Percentiles rank a stretch among this genome's conserved stretches.
phyloP scores from a whole-genome alignment of 2,329 filamentous ascomycete species.

The Alternaria postmessia region DNA sequence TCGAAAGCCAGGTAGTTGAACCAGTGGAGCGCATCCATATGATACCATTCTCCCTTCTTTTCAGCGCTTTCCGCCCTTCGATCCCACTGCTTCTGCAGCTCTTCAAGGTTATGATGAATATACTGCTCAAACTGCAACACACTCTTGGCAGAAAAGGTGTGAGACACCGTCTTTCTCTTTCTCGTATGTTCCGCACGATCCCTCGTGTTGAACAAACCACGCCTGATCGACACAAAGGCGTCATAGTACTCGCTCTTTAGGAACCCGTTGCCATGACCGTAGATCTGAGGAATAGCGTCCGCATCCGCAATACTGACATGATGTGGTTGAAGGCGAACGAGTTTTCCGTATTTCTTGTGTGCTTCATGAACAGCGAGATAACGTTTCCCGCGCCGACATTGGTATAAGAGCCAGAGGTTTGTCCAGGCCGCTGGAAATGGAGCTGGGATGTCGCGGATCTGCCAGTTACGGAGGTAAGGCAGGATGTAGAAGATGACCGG shows the following conservation, averaged over 20 bases:
- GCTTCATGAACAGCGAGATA: conserved; percentile 70
- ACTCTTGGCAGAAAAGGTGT: conserved; percentile 85
- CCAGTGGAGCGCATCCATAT: conserved; percentile 79
- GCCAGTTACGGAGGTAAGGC: conserved; percentile 67
- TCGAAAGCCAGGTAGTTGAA: conserved; percentile 71
- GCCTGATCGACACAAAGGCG: conserved; percentile 85
- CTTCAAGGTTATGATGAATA: conserved; percentile 79
- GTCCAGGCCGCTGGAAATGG: conserved; percentile 73
- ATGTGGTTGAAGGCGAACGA: conserved; percentile 84
- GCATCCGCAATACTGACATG: conserved; percentile 85
- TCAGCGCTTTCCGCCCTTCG: conserved; percentile 60
- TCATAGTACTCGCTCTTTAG: conserved; percentile 81
- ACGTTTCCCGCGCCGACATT: conserved; percentile 66
- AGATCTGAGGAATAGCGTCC: conserved; percentile 76
- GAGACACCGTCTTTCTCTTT: conserved; percentile 87
- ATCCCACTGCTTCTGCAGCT: conserved; percentile 78
- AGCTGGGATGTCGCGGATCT: conserved; percentile 63
- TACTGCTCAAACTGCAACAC: conserved; percentile 88
- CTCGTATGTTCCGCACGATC: conserved; percentile 82
- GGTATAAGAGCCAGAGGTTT: conserved; percentile 79
- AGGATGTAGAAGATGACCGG: conserved; percentile 65
- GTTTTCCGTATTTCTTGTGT: conserved; percentile 78
- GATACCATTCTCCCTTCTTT: conserved; percentile 63
- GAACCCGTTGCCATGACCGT: conserved; percentile 68
- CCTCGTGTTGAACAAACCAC: conserved; percentile 89